Base-by-base conservation (phyloP, 2,329 filamentous ascomycete species). In the Xylariales sp. region DNA sequence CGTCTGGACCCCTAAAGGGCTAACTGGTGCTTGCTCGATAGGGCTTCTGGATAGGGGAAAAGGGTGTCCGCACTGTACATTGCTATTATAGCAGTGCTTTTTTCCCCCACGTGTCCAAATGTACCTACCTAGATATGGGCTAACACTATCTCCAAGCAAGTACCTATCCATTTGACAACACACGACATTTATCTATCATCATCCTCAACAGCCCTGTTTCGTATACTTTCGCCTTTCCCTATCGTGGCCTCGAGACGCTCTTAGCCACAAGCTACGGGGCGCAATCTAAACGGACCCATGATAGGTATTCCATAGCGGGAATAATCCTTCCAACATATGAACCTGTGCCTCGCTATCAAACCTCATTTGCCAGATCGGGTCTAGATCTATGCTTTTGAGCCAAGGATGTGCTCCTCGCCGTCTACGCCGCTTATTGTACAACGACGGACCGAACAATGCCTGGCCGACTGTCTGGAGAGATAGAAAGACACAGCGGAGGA, bases 381-480 rank as follows among this genome's bases (percentile, higher is more conserved):
- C 32, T 53, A 48, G 41, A 34, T 18, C 50, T 36, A 43, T 52
- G 53, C 58, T 36, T 16, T 16, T 3, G 53, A 53, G 48, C 48
- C 41, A 55, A 70, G 59, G 34, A 70, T 70, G 68, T 48, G 12
- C 57, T 68, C 43, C 36, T 28, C 43, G 32, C 39, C 18, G 18
- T 41, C 54, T 23, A 53, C 36, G 34, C 28, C 59, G 41, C 23
- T 48, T 23, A 48, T 53, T 60, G 50, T 23, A 46, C 36, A 18
- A 56, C 30, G 54, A 69, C 36, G 67, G 50, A 65, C 49, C 36
- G 54, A 64, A 65, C 28, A 18, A 70, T 70, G 68, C 68, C 68
- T 36, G 65, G 68, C 39, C 49, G 62, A 30, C 30, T 70, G 45
- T 65, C 68, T 14, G 39, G 54, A 3, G 65, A 67, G 6, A 46